phyloP scores from a whole-genome alignment of 2,329 filamentous ascomycete genomes.

The Colletotrichum tofieldiae region DNA sequence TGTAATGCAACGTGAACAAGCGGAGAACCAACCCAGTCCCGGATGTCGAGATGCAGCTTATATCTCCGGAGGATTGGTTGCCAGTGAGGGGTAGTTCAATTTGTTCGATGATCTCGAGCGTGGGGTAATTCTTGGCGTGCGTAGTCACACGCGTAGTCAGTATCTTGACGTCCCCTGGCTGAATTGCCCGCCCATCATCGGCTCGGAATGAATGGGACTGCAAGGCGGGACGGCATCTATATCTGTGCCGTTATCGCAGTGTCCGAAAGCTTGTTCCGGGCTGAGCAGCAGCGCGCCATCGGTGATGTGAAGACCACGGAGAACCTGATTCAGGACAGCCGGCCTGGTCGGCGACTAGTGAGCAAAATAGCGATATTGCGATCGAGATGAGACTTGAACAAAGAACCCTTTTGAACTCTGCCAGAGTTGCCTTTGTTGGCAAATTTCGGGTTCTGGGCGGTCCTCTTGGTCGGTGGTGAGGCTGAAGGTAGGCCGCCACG shows the following conservation, averaged over 20 bases:
- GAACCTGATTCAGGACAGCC: background rate
- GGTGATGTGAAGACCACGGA: too few relatives aligned
- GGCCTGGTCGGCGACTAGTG: background rate
- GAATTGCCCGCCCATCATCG: background rate
- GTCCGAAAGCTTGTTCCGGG: background rate
- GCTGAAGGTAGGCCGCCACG: background rate
- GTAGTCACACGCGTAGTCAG: background rate
- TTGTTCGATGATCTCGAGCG: constrained; percentile 7
- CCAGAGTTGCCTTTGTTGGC: background rate
- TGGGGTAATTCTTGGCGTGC: constrained; percentile 35
- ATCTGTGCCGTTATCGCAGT: background rate
- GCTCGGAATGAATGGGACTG: too few relatives aligned
- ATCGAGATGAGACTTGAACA: background rate
- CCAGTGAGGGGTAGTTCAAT: constrained; percentile 12
- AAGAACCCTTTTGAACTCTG: background rate
- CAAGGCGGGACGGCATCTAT: background rate
- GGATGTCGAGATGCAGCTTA: background rate
- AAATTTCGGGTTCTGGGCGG: background rate
- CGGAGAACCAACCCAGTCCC: constrained; percentile 12
- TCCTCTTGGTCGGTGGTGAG: background rate
- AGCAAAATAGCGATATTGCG: too few relatives aligned
- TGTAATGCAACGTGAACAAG: constrained; percentile 27
- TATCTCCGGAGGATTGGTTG: constrained; percentile 7
- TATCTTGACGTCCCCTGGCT: background rate
- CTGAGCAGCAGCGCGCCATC: background rate